Evolutionary conservation across 192 early-diverging fungal species (phyloP).

Genomic region (Gonapodya sp.): DNA sequence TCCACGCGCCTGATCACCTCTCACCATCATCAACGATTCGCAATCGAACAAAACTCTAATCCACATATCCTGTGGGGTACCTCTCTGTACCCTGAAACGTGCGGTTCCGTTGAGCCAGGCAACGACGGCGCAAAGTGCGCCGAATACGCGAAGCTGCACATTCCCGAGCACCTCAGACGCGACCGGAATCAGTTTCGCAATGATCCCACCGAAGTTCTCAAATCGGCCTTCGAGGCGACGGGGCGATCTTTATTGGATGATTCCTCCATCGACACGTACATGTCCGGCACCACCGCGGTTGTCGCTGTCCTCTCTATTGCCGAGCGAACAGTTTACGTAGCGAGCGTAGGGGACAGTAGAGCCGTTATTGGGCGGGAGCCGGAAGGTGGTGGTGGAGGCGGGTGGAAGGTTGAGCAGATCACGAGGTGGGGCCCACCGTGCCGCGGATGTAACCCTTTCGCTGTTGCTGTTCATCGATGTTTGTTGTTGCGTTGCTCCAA

Average conservation of each 20-base stretch:
- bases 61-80: too few species aligned
- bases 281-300: slow-evolving; percentile 7
- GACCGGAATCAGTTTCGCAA: neutral
- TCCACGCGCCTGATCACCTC: neutral
- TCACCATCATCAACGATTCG: neutral
- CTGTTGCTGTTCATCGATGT: too few species aligned
- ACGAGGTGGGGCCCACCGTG: neutral
- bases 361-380: neutral
- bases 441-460: too few species aligned
- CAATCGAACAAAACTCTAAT: neutral
- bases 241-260: neutral
- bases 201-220: neutral
- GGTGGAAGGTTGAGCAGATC: neutral
- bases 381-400: neutral
- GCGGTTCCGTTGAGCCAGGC: neutral
- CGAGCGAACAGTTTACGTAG: neutral
- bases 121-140: slow-evolving; percentile 5
- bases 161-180: neutral
- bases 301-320: neutral
- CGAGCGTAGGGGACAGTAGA: slow-evolving; percentile 2
- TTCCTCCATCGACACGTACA: slow-evolving; percentile 6
- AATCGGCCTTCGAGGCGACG: neutral
- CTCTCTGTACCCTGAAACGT: too few species aligned
- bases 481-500: neutral
- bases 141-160: neutral